Base-by-base conservation (phyloP, 805 yeast genomes). In the Pichia sporocuriosa region DNA sequence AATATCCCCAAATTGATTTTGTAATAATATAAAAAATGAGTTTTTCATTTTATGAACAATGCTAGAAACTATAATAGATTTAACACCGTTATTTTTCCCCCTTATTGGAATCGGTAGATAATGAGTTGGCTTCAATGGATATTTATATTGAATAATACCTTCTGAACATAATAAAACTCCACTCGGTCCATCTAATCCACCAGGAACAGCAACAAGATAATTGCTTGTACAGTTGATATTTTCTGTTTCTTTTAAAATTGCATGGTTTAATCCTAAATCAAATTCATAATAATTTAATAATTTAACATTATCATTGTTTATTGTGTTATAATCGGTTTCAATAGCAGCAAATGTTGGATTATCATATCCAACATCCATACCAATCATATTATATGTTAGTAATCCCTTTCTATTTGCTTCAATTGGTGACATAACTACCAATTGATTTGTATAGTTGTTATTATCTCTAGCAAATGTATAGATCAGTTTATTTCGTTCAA, bases 281-380 rank as follows among this genome's bases (percentile, higher is more conserved):
- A 89, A 63, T 54, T 86, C 90, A 62, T 90, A 90, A 56, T 75
- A 83, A 4, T 76, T 72, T 39, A 90, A 64, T 23, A 54, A 49
- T 15, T 47, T 42, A 17, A 47, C 40, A 10, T 38, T 23, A 9
- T 44, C 35, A 6, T 44, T 42, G 21, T 55, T 54, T 17, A 52
- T 55, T 24, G 58, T 55, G 6, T 66, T 54, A 43, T 75, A 70
- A 40, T 76, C 81, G 7, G 74, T 62, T 55, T 90, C 97, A 7
- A 93, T 61, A 0, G 89, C 72, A 0, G 87, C 94, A 71, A 89
- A 90, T 9, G 77, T 56, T 0, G 97, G 97, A 54, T 87, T 88
- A 16, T 83, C 93, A 57, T 70, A 81, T 0, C 81, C 84, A 2
- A 81, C 82, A 56, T 88, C 95, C 36, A 90, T 56, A 0, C 83